Conservation (phyloP, 106 monocot genomes). For the Amphibolis antarctica region DNA sequence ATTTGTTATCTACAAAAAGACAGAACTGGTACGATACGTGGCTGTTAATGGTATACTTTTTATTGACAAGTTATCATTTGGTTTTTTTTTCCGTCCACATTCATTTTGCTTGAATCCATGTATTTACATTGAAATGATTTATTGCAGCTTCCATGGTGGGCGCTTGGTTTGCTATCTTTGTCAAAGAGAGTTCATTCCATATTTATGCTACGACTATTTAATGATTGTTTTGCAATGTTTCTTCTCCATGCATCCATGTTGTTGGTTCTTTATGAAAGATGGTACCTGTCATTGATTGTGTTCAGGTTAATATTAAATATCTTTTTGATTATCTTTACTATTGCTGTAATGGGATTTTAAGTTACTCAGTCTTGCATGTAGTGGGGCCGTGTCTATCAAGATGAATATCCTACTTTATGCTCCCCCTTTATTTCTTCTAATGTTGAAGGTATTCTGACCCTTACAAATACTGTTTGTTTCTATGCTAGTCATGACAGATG, state of each 20-base stretch:
- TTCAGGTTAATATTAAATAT: constrained; percentile 57
- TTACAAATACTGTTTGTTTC: neutral
- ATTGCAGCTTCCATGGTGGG: constrained; percentile 91
- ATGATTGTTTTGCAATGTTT: constrained; percentile 89
- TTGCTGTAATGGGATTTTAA: neutral
- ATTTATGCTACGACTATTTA: constrained; percentile 93
- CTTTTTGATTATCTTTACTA: neutral
- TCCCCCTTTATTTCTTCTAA: constrained; percentile 74
- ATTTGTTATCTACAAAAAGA: constrained; percentile 59
- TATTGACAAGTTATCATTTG: neutral
- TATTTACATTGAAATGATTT: neutral
- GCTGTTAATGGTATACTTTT: neutral
- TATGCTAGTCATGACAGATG: neutral
- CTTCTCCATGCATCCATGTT: constrained; percentile 68
- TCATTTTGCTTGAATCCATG: neutral
- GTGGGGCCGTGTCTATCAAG: constrained; percentile 93
- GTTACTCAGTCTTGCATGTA: constrained; percentile 15
- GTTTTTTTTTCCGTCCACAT: neutral
- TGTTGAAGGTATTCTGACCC: constrained; percentile 67
- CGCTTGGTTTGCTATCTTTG: constrained; percentile 68
- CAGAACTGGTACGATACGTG: constrained; percentile 50
- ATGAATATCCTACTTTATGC: constrained; percentile 98
- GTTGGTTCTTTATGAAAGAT: constrained; percentile 55
- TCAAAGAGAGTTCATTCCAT: constrained; percentile 96
- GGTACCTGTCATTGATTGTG: constrained; percentile 64